Percentiles rank a stretch among this genome's conserved stretches.
These are phyloP conservation scores for Haplosporangium sp. DNA, from an alignment of 371 early-diverging fungal genomes.

Conservation along the genomic window DNA sequence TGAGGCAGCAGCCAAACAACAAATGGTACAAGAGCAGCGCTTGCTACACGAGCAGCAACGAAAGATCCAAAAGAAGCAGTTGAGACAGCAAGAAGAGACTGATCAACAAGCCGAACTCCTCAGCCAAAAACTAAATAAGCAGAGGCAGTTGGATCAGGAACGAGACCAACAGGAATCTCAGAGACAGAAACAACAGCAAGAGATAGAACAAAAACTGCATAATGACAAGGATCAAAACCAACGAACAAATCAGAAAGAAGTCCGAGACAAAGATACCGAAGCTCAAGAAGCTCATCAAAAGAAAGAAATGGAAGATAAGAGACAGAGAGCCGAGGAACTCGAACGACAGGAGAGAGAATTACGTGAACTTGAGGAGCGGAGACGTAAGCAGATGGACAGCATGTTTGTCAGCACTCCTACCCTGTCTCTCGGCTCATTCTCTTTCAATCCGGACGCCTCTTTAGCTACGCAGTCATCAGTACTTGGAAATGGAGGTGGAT, in stretches of 20 bases:
- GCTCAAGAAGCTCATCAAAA: constrained; percentile 6
- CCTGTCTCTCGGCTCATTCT: constrained; percentile 41
- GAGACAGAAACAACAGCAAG: constrained; percentile 32
- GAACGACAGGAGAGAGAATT: constrained; percentile 12
- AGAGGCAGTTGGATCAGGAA: constrained; percentile 34
- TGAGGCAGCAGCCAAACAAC: constrained; percentile 66
- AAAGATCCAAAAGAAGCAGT: constrained; percentile 23
- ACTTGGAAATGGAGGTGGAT: constrained; percentile 21
- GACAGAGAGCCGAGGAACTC: constrained; percentile 12
- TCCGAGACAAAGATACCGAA: constrained; percentile 12
- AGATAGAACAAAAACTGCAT: constrained; percentile 42
- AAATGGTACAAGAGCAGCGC: constrained; percentile 53
- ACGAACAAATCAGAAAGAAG: constrained; percentile 20
- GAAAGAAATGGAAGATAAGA: constrained; percentile 23
- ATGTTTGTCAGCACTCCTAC: constrained; percentile 26
- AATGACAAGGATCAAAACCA: constrained; percentile 39
- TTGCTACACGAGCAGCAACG: constrained; percentile 57
- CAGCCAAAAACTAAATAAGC: constrained; percentile 28
- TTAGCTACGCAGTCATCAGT: constrained; percentile 33
- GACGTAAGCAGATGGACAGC: constrained; percentile 26
- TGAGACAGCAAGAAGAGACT: constrained; percentile 47
- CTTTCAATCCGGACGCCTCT: constrained; percentile 48
- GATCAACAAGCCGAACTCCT: constrained; percentile 27
- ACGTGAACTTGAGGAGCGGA: constrained; percentile 29
- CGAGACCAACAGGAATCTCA: constrained; percentile 30